Evolutionary conservation across 768 basidiomycete species (phyloP).

Genomic region (Asterophora lycoperdoides): DNA sequence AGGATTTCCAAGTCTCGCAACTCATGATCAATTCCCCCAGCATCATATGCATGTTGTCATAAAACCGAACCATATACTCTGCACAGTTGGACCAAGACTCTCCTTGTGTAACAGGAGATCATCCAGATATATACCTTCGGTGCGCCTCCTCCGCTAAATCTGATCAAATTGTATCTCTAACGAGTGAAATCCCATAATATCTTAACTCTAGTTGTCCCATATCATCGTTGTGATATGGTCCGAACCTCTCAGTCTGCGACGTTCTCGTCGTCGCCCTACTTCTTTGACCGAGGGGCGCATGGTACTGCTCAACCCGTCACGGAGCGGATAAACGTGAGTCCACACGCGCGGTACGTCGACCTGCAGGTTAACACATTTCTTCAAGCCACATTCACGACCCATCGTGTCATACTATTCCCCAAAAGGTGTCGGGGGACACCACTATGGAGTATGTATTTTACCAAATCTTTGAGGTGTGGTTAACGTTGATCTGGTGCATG

Average conservation of each 20-base stretch:
- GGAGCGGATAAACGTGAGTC: constrained; percentile 70
- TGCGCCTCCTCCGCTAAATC: neutral
- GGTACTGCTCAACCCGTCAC: constrained; percentile 76
- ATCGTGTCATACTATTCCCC: constrained; percentile 97
- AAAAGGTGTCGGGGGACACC: constrained; percentile 88
- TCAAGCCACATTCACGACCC: constrained; percentile 74
- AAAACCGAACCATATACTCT: neutral
- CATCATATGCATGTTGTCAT: neutral
- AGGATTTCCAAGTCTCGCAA: neutral
- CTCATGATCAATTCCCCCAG: neutral
- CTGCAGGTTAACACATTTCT: neutral
- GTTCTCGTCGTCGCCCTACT: constrained; percentile 72
- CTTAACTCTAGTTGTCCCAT: neutral
- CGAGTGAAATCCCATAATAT: neutral
- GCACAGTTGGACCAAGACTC: neutral
- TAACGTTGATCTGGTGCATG: neutral
- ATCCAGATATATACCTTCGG: neutral
- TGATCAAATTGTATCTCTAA: neutral
- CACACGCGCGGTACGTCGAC: neutral
- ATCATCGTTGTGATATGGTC: constrained; percentile 29
- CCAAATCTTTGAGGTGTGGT: neutral
- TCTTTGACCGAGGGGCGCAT: constrained; percentile 67
- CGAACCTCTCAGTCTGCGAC: constrained; percentile 49
- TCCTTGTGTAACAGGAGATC: neutral
- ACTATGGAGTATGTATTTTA: constrained; percentile 77